Evolutionary conservation across 2,329 filamentous ascomycete genomes (phyloP), one percentile per base, ranked within the genome.

Genomic region (Microsporum canis): DNA sequence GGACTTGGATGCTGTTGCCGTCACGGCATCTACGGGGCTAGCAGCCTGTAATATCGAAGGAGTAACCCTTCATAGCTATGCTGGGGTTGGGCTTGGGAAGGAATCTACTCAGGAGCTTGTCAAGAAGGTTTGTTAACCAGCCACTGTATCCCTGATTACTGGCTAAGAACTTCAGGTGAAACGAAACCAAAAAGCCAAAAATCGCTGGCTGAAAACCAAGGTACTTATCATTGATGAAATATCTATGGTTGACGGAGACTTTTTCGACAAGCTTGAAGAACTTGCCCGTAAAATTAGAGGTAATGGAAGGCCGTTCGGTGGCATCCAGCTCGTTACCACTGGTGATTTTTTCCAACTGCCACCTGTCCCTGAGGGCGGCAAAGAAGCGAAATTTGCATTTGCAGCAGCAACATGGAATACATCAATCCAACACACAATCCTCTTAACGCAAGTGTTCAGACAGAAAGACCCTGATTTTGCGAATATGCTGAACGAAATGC

Each of bases 281-380:
- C 88, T 99, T 66, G 92, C 91, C 12, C 84, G 92, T 61, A 84
- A 80, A 2, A 85, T 99, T 64, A 85, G 91, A 60, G 96, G 95
- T 71, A 96, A 96, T 67, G 91, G 89, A 7, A 83, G 89, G 7
- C 88, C 94, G 0, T 99, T 96, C 79, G 95, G 94, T 60, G 94
- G 94, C 3, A 97, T 99, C 53, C 94, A 99, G 67, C 81, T 99
- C 34, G 84, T 99, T 61, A 89, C 99, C 63, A 99, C 94, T 0
- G 94, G 94, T 2, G 94, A 99, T 70, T 99, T 99, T 75, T 99
- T 99, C 74, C 94, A 99, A 72, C 77, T 99, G 2, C 94, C 94
- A 0, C 94, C 94, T 0, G 94, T 99, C 0, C 91, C 92, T 1
- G 91, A 96, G 12, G 78, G 78, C 45, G 84, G 83, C 47, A 84